Evolutionary conservation across 176 grass and related monocot genomes (phyloP), one percentile per base, ranked within the genome.

Genomic region (Zoysia pacifica): DNA sequence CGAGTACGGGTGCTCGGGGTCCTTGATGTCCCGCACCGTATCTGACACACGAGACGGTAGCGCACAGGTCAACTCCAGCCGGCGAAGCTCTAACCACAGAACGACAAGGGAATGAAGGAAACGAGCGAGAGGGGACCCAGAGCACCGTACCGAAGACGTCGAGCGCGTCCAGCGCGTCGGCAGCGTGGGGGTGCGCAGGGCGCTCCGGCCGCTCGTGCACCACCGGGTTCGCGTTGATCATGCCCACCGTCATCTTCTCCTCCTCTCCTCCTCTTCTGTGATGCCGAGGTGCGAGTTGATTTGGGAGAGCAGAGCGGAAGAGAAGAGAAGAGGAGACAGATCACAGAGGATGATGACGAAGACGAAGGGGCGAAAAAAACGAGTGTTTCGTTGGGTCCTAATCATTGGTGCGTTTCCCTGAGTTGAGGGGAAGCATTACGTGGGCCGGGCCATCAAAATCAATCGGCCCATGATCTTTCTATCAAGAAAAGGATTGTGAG

Each of bases 1-100:
- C 41, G 96, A 99, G 84, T 99, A 99, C 11, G 96, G 96, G 74
- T 99, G 96, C 88, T 99, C 96, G 65, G 96, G 96, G 86, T 99
- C 96, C 92, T 91, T 99, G 87, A 99, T 99, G 84, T 99, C 92
- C 72, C 96, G 79, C 92, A 99, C 92, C 42, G 88, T 89, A 81
- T 99, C 86, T 99, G 82, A 39, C 4, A 43, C 28, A 74, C n/a
- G 54, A 37, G 11, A 58, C 35, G 40, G 20, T 4, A 28, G 68
- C 35, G 36, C 46, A 69, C 11, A 14, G 42, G 43, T 81, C 56
- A 85, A 65, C 45, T 14, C 41, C 40, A 70, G 8, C 12, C 53
- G 36, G 13, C 42, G 74, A 80, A 67, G 44, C 73, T 28, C 28
- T 15, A 62, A 59, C 48, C 16, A 35, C 64, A 2, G 67, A 63